Percentiles rank a stretch among this genome's conserved stretches.
These are phyloP conservation scores for Phialophora chinensis DNA, from an alignment of 2,329 filamentous ascomycete species.

Conservation along the genomic window DNA sequence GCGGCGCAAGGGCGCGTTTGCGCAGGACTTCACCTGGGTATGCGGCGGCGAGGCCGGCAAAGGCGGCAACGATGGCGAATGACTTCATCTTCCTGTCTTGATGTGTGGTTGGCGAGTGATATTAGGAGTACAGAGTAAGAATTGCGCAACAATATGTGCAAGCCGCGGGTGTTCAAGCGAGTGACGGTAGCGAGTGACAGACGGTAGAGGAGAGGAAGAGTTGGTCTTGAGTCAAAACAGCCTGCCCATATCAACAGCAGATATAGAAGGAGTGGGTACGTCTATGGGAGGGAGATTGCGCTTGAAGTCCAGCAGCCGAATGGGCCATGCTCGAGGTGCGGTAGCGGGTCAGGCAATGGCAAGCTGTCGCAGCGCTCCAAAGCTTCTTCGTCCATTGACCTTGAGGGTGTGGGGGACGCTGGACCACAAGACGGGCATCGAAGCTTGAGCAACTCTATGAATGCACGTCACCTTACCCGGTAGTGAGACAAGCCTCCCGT, in stretches of 20 bases:
- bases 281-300: conserved; percentile 28
- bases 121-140: conserved; percentile 4
- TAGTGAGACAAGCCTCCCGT: conserved; percentile 9
- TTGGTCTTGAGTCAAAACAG: not conserved
- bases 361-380: not conserved
- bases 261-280: conserved; percentile 11
- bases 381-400: conserved; percentile 3
- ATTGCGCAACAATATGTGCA: conserved; percentile 1
- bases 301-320: conserved; percentile 7
- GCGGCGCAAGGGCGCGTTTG: conserved; percentile 45
- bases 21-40: conserved; percentile 52
- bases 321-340: not conserved
- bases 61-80: conserved; percentile 47
- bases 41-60: conserved; percentile 52
- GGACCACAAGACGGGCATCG: not conserved
- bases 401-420: not conserved
- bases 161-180: conserved; percentile 18
- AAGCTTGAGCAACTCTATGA: conserved; percentile 13
- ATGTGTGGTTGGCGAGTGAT: conserved; percentile 1
- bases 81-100: conserved; percentile 47
- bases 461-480: conserved; percentile 1
- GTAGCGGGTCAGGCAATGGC: not conserved
- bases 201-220: conserved; percentile 8
- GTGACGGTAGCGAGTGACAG: conserved; percentile 25
- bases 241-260: conserved; percentile 10